Evolutionary conservation across 495 filamentous ascomycete genomes (phyloP).

Genomic region (Aspergillus bridgeri): DNA sequence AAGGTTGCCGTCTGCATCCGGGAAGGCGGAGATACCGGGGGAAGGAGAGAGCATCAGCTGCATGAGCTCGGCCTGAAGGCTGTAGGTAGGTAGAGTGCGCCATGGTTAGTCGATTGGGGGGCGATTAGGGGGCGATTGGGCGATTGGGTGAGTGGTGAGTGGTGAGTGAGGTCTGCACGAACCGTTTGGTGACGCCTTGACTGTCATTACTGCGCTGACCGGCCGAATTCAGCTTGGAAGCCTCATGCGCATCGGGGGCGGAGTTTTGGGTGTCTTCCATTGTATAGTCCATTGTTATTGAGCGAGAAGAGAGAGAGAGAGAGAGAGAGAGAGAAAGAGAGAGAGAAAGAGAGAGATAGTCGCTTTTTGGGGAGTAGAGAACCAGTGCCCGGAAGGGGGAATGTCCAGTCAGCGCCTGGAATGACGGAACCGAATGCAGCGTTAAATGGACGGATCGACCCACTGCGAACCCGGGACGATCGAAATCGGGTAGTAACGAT

Average conservation of each 20-base stretch:
- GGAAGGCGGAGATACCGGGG: conserved; percentile 93
- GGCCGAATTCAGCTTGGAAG: conserved; percentile 56
- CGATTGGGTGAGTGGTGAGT: too few relatives aligned
- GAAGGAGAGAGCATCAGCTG: conserved; percentile 93
- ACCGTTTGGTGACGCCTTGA: conserved; percentile 80
- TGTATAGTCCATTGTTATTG: conserved; percentile 55
- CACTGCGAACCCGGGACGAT: conserved; percentile 21
- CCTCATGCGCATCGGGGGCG: conserved; percentile 56
- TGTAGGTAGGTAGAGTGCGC: conserved; percentile 35
- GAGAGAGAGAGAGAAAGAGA: not conserved
- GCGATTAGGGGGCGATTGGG: not conserved
- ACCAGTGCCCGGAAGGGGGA: conserved; percentile 22
- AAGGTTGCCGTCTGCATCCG: conserved; percentile 84
- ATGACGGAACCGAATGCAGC: conserved; percentile 38
- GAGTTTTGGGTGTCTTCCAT: conserved; percentile 74
- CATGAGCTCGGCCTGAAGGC: conserved; percentile 95
- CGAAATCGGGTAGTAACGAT: conserved; percentile 10
- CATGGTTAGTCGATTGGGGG: conserved; percentile 3
- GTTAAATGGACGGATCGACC: conserved; percentile 22
- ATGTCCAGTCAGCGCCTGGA: conserved; percentile 35
- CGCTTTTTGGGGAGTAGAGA: too few relatives aligned
- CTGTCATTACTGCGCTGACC: conserved; percentile 55
- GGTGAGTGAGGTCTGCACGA: conserved; percentile 17
- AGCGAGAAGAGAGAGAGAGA: conserved; percentile 3
- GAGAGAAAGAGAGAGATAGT: conserved; percentile 7